Percentiles rank a stretch among this genome's conserved stretches.
Evolutionary conservation across 2,329 filamentous ascomycete genomes (phyloP).

Genomic region (Apiospora kogelbergensis): DNA sequence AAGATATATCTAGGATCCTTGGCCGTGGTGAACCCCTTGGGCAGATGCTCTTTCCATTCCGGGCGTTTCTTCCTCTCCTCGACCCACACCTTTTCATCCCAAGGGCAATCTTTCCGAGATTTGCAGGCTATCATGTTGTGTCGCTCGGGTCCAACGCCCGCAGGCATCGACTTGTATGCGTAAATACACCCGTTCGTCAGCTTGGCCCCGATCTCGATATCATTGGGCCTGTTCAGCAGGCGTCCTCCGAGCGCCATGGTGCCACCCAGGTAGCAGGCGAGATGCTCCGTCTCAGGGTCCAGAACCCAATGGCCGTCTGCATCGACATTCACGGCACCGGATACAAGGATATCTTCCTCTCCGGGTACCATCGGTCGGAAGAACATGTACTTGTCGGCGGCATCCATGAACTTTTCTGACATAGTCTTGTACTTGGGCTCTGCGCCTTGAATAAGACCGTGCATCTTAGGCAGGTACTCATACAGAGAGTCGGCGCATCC

Average conservation of each 20-base stretch:
- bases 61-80: constrained; percentile 22
- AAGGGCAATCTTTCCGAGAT: constrained; percentile 32
- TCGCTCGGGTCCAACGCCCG: constrained; percentile 62
- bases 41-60: constrained; percentile 29
- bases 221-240: constrained; percentile 53
- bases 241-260: constrained; percentile 68
- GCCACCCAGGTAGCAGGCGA: constrained; percentile 70
- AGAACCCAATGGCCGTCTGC: constrained; percentile 25
- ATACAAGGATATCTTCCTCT: constrained; percentile 60
- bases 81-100: constrained; percentile 23
- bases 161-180: constrained; percentile 56
- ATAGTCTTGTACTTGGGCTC: constrained; percentile 39
- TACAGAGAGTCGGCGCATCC: constrained; percentile 44
- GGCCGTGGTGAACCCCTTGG: constrained; percentile 56
- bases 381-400: constrained; percentile 62
- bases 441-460: constrained; percentile 63
- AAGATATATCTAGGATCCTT: constrained; percentile 37
- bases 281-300: constrained; percentile 51
- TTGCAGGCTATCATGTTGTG: constrained; percentile 48
- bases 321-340: constrained; percentile 50
- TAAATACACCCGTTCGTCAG: constrained; percentile 65
- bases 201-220: constrained; percentile 55
- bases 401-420: constrained; percentile 49
- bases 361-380: constrained; percentile 64
- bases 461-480: constrained; percentile 63